Evolutionary conservation across 2,329 filamentous ascomycete species (phyloP), one percentile per base, ranked within the genome.

Genomic region (Teratosphaeria gauchensis): DNA sequence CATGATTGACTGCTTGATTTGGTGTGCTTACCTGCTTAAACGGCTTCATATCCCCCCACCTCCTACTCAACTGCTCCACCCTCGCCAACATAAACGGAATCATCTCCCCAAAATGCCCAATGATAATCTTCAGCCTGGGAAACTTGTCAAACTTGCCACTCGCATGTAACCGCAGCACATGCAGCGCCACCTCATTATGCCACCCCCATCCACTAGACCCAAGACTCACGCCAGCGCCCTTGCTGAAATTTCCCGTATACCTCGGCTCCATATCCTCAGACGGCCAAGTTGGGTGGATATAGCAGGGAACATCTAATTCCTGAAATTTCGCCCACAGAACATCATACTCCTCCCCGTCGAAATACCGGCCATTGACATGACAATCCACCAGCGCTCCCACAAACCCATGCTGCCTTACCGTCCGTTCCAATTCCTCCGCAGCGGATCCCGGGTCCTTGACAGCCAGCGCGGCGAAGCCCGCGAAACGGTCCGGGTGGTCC

Each of bases 81-180:
- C 82, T 74, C 51, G 83, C 77, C 9, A 84, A 70, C 72, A 80
- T 77, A 62, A 80, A 84, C 0, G 83, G 82, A 0, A 85, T 67
- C 75, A 82, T 77, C 69, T 83, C 81, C 12, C 80, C 80, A 71
- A 82, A 79, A 65, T 83, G 81, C 0, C 80, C 81, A 33, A 83
- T 71, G 9, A 84, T 72, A 53, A 85, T 72, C 64, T 84, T 83
- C 8, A 85, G 66, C 21, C 66, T 70, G 0, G 82, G 81, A 51
- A 78, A 79, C 3, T 74, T 70, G 66, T 84, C 82, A 61, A 85
- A 85, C 1, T 84, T 64, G 1, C 81, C 81, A 0, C 74, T 71
- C 1, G 78, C 76, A 62, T 76, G 84, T 1, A 85, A 73, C 12
- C 75, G 71, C 16, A 82, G 63, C 7, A 82, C 63, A 55, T 79